phyloP scores from a whole-genome alignment of 441 rosid genomes.

The Erodium chrysanthum region DNA sequence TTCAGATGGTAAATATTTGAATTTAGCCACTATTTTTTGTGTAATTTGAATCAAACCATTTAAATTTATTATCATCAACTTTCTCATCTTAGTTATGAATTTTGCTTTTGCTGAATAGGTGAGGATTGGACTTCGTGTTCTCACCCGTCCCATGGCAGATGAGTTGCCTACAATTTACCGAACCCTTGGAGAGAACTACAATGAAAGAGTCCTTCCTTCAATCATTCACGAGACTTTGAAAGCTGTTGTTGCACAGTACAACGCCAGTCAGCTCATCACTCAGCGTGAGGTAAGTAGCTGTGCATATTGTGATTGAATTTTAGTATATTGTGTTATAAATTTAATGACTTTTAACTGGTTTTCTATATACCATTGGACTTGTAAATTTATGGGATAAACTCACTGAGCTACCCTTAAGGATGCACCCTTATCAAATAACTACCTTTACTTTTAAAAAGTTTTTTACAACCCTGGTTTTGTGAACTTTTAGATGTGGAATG shows the following conservation, averaged over 20 bases:
- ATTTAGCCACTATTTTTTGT: not conserved
- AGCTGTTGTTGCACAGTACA: conserved; percentile 88
- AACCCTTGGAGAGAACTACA: conserved; percentile 72
- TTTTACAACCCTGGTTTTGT: too few relatives aligned
- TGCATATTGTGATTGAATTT: not conserved
- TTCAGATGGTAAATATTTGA: conserved; percentile 57
- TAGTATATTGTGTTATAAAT: not conserved
- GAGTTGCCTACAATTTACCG: conserved; percentile 63
- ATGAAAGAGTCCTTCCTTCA: conserved; percentile 82
- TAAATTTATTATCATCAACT: not conserved
- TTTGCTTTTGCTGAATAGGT: conserved; percentile 35
- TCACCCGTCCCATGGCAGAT: conserved; percentile 69
- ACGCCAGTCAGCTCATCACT: conserved; percentile 93
- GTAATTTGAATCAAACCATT: not conserved
- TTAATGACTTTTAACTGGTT: too few relatives aligned
- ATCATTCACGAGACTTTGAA: conserved; percentile 83
- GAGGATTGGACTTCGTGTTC: conserved; percentile 87
- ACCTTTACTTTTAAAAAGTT: too few relatives aligned
- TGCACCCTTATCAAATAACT: too few relatives aligned
- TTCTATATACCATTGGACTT: too few relatives aligned
- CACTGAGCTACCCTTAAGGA: too few relatives aligned
- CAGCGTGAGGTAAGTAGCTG: conserved; percentile 59
- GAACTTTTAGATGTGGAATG: too few relatives aligned
- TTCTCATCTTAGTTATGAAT: not conserved
- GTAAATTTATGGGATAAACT: too few relatives aligned